phyloP scores from a whole-genome alignment of 495 filamentous ascomycete genomes.

The Penicillium pulvis region DNA sequence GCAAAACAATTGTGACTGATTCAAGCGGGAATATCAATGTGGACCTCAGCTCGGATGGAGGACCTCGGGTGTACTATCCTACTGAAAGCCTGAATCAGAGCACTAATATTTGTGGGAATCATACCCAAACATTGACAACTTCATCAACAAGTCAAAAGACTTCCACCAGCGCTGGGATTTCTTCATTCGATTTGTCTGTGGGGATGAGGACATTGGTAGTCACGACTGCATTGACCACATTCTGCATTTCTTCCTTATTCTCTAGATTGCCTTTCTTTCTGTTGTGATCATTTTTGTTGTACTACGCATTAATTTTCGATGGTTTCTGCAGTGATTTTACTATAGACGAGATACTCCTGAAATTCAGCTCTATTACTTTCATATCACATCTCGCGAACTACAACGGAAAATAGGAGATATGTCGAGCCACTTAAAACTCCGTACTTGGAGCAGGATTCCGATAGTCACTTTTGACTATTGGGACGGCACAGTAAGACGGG shows the following conservation, averaged over 20 bases:
- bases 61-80: conserved; percentile 23
- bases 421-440: not conserved
- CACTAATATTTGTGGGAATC: conserved; percentile 17
- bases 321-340: conserved; percentile 10
- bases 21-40: conserved; percentile 18
- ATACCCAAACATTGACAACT: conserved; percentile 13
- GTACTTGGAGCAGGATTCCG: not conserved
- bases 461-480: not conserved
- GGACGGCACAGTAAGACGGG: not conserved
- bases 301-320: not conserved
- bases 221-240: conserved; percentile 7
- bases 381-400: not conserved
- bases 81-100: conserved; percentile 19
- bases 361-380: conserved; percentile 1
- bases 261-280: conserved; percentile 5
- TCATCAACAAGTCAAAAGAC: conserved; percentile 10
- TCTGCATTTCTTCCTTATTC: conserved; percentile 5
- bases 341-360: conserved; percentile 10
- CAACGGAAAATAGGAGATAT: not conserved
- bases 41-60: conserved; percentile 22
- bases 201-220: conserved; percentile 5
- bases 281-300: not conserved
- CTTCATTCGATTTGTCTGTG: conserved; percentile 11
- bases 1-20: conserved; percentile 17
- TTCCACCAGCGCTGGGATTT: conserved; percentile 11